Base-by-base conservation (phyloP, 106 monocot genomes). In the Dendrobium catenatum region DNA sequence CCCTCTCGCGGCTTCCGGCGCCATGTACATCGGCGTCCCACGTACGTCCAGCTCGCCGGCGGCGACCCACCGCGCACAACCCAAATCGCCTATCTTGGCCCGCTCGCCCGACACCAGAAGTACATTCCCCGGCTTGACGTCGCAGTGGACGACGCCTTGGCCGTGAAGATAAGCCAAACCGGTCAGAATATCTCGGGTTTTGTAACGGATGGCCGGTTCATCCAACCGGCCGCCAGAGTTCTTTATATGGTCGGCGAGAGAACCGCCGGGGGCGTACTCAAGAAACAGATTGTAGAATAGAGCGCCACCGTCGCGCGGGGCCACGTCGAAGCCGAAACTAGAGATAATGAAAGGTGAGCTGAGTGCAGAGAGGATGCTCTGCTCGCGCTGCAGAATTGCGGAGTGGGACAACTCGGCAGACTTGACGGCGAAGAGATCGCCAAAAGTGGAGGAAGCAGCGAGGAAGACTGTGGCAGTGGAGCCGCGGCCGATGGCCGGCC, bases 1-100 rank as follows among this genome's bases (percentile, higher is more conserved):
- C 59, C 91, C 88, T 22, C 89, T 80, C 27, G 79, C 87, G 73
- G 82, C 89, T 86, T 94, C 94, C 64, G 94, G 94, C 78, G 94
- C 86, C 89, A 90, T 88, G 89, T 76, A 94, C 88, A 86, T 61
- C 56, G 91, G 91, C 10, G 89, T 81, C 9, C 89, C 89, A 47
- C 51, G 29, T 4, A 82, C 41, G 43, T 16, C 41, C 59, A 2
- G 4, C 43, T 61, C 76, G 8, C 42, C 16, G 0, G 51, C 73
- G 9, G 74, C 26, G 76, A 64, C 8, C 58, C 76, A 44, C 42
- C 76, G 55, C 42, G 82, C 75, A 61, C 82, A 82, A 4, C 82
- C 81, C 55, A 81, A 33, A 24, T 81, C 81, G 0, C 74, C 81
- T 0, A 81, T 75, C 81, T 58, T 83, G 58, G 82, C 89, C 2